Percentiles rank a stretch among this genome's conserved stretches.
These are phyloP conservation scores for Fonsecaea pugnacius DNA, from an alignment of 2,329 filamentous ascomycete species.

Conservation along the genomic window DNA sequence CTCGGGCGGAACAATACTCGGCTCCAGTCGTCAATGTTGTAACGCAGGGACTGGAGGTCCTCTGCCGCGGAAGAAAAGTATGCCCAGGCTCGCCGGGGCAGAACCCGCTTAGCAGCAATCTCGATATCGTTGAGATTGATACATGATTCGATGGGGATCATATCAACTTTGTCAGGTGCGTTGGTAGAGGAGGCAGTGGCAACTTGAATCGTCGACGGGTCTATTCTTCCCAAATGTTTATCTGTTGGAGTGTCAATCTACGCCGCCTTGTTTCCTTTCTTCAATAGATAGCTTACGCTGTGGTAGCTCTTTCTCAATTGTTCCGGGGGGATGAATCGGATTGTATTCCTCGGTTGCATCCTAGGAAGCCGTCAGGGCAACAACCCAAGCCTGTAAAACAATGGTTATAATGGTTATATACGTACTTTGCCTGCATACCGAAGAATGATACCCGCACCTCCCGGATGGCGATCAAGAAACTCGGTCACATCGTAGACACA, in stretches of 20 bases:
- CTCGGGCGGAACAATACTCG: slow-evolving; percentile 47
- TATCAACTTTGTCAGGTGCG: no score
- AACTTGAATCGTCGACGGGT: no score
- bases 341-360: slow-evolving; percentile 60
- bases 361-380: slow-evolving; percentile 45
- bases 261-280: background rate
- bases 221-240: no score
- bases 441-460: slow-evolving; percentile 86
- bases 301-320: slow-evolving; percentile 23
- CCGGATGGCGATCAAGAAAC: slow-evolving; percentile 85
- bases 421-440: slow-evolving; percentile 70
- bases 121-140: slow-evolving; percentile 28
- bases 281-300: background rate
- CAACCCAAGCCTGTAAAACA: no score
- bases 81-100: slow-evolving; percentile 21
- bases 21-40: slow-evolving; percentile 32
- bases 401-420: background rate
- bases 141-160: slow-evolving; percentile 15
- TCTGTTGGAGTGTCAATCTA: no score
- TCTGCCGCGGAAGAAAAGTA: slow-evolving; percentile 27
- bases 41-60: slow-evolving; percentile 24
- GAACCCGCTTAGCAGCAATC: slow-evolving; percentile 14
- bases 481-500: slow-evolving; percentile 79
- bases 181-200: no score
- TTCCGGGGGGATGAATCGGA: slow-evolving; percentile 22